Evolutionary conservation across 108 stramenopile genomes (phyloP).

Genomic region (Skeletonema costatum): DNA sequence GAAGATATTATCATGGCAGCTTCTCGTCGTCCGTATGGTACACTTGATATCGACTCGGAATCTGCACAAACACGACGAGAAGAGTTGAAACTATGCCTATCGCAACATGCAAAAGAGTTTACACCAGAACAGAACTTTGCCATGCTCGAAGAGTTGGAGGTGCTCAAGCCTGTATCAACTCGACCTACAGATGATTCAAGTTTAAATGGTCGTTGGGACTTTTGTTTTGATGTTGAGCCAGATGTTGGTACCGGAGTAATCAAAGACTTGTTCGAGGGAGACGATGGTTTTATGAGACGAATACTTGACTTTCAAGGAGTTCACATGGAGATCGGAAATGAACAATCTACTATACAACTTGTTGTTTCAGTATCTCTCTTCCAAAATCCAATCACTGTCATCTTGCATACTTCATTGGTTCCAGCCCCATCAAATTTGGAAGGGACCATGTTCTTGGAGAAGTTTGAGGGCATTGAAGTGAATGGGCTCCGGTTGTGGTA

Average conservation of each 20-base stretch:
- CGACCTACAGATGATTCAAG: slow-evolving; percentile 6
- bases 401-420: background rate
- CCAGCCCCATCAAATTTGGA: background rate
- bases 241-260: slow-evolving; percentile 9
- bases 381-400: background rate
- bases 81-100: slow-evolving; percentile 1
- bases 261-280: background rate
- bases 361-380: background rate
- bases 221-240: slow-evolving; percentile 2
- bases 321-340: slow-evolving; percentile 5
- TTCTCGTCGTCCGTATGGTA: background rate
- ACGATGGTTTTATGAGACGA: background rate
- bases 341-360: background rate
- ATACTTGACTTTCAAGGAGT: slow-evolving; percentile 1
- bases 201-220: slow-evolving; percentile 2
- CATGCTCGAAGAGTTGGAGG: slow-evolving; percentile 1
- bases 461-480: slow-evolving; percentile 2
- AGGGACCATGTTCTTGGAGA: slow-evolving; percentile 1
- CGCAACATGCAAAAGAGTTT: background rate
- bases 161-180: background rate
- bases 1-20: background rate
- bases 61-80: background rate
- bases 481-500: background rate
- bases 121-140: background rate
- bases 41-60: background rate